A percentile compares a stretch with the other conserved stretches of the same genome.
These are phyloP conservation scores for Penicillium ucsense DNA, from an alignment of 495 filamentous ascomycete species.

Conservation along the genomic window DNA sequence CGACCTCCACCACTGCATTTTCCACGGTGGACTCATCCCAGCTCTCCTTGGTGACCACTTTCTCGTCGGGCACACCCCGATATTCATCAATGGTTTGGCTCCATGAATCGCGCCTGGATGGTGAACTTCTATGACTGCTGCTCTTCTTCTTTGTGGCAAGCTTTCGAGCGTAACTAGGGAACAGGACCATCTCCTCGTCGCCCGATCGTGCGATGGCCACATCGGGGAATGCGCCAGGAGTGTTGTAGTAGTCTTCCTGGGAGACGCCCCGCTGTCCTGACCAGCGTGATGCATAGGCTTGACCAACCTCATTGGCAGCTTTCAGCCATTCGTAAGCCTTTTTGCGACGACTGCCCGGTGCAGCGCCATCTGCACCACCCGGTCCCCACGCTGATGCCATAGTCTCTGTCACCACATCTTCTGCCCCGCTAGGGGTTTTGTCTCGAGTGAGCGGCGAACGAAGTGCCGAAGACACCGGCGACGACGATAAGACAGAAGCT, in stretches of 20 bases:
- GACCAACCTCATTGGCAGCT: constrained; percentile 83
- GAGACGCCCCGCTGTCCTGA: constrained; percentile 42
- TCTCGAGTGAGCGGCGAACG: constrained; percentile 1
- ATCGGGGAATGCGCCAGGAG: constrained; percentile 73
- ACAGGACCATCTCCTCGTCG: constrained; percentile 86
- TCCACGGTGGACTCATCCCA: constrained; percentile 65
- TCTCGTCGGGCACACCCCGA: constrained; percentile 17
- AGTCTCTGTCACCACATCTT: constrained; percentile 18
- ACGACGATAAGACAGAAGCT: neutral
- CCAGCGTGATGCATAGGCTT: constrained; percentile 61
- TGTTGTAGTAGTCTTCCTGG: constrained; percentile 45
- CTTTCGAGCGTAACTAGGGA: constrained; percentile 78
- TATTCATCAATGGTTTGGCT: constrained; percentile 31
- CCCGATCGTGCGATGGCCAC: constrained; percentile 68
- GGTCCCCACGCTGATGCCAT: constrained; percentile 35
- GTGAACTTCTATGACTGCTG: neutral
- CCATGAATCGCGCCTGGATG: constrained; percentile 20
- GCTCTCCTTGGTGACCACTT: constrained; percentile 34
- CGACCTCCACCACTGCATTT: constrained; percentile 74
- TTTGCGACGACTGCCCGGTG: constrained; percentile 60
- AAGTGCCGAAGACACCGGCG: neutral
- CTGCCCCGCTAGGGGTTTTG: constrained; percentile 10
- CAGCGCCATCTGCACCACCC: constrained; percentile 40
- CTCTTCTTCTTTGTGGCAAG: constrained; percentile 32
- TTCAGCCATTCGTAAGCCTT: constrained; percentile 79